Base-by-base conservation (phyloP, 345 rosid species). In the Populus nigra region DNA sequence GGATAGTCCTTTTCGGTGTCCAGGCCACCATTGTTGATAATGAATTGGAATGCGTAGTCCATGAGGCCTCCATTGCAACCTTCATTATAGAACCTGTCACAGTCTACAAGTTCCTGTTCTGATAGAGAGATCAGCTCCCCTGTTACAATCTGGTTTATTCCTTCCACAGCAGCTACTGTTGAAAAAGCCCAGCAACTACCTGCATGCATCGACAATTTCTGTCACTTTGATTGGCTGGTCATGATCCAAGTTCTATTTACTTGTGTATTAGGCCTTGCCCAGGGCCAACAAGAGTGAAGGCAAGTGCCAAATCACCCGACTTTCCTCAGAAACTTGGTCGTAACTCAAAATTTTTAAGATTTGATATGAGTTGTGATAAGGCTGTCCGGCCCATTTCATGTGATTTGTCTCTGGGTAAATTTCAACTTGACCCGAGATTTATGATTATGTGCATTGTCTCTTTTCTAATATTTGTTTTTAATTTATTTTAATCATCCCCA, bases 21-120 rank as follows among this genome's bases (percentile, higher is more conserved):
- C 55, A 79, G 68, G 73, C 82, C 82, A 20, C 82, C 82, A 33
- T 79, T 79, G 7, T 61, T 35, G 8, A 73, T 39, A 62, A 79
- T 79, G 77, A 79, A 79, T 49, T 79, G 78, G 62, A 74, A 79
- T 22, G 82, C 82, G 10, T 79, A 35, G 35, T 79, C 82, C 82
- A 79, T 79, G 15, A 74, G 74, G 23, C 82, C 82, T 43, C 82
- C 82, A 73, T 43, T 74, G 65, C 82, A 79, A 6, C 82, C 82
- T 39, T 78, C 78, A 39, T 79, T 68, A 22, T 61, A 55, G 15
- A 74, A 3, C 68, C 65, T 68, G 65, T 79, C 82, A 59, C 82
- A 74, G 62, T 74, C 82, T 31, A 79, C 78, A 29, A 73, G 74
- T 62, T 79, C 82, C 74, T 79, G 82, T 22, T 73, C 82, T 57